Conservation (phyloP, 2,329 filamentous ascomycete species). For the Monosporascus sp. region DNA sequence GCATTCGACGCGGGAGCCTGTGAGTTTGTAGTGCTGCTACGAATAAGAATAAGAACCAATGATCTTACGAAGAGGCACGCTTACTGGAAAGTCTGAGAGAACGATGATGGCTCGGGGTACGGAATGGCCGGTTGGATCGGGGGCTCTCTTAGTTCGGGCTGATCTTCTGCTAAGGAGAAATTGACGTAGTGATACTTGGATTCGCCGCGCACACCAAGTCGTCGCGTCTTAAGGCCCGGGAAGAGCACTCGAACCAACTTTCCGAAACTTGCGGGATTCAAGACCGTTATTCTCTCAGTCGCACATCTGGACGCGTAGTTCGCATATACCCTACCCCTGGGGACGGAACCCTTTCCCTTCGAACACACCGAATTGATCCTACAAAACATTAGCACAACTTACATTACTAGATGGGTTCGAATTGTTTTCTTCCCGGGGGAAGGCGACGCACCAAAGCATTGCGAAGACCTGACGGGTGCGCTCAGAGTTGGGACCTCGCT, state of each 20-base stretch:
- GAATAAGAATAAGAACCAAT: constrained; percentile 3
- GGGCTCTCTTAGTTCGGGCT: constrained; percentile 42
- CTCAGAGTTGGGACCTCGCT: constrained; percentile 76
- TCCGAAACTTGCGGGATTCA: constrained; percentile 96
- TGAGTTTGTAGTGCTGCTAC: constrained; percentile 29
- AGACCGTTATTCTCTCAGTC: constrained; percentile 85
- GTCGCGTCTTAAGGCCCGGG: constrained; percentile 85
- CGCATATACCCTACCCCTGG: constrained; percentile 88
- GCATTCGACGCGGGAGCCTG: constrained; percentile 19
- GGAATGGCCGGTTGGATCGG: constrained; percentile 42
- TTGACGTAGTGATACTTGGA: constrained; percentile 96
- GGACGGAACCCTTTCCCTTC: constrained; percentile 78
- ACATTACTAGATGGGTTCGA: neutral
- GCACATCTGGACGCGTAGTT: constrained; percentile 92
- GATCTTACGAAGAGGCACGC: constrained; percentile 13
- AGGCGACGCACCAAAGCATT: constrained; percentile 71
- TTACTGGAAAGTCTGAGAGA: constrained; percentile 48
- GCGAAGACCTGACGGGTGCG: constrained; percentile 81
- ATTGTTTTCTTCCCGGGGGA: neutral
- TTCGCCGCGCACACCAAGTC: constrained; percentile 88
- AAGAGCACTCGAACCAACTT: constrained; percentile 96
- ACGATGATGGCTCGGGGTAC: constrained; percentile 43
- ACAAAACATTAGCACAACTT: constrained; percentile 19
- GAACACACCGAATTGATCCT: constrained; percentile 73
- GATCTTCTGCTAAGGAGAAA: constrained; percentile 56